Evolutionary conservation across 2,329 filamentous ascomycete genomes (phyloP).

Genomic region (Xylaria sp.): DNA sequence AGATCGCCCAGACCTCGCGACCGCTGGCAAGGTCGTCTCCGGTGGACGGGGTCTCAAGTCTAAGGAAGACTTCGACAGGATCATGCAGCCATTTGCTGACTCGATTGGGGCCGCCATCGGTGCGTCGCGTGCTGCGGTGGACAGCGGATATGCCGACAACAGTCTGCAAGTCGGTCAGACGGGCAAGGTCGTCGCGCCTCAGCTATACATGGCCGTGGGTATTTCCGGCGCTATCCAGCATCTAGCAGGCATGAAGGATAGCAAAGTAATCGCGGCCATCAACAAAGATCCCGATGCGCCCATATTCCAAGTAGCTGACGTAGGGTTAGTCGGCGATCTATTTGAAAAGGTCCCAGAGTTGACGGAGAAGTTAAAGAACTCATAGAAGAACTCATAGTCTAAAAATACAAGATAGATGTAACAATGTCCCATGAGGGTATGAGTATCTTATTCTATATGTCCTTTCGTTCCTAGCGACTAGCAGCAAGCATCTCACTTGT

Average conservation of each 20-base stretch:
- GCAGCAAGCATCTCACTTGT: conserved; percentile 68
- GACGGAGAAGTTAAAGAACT: conserved; percentile 88
- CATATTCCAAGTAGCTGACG: conserved; percentile 98
- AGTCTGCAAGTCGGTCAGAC: conserved; percentile 98
- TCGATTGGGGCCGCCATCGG: conserved; percentile 94
- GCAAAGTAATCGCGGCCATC: conserved; percentile 98
- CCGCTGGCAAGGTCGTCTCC: conserved; percentile 89
- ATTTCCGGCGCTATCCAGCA: conserved; percentile 99
- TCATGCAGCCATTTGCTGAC: conserved; percentile 94
- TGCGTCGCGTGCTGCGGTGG: conserved; percentile 92
- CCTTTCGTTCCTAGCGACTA: conserved; percentile 51
- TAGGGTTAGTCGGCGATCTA: conserved; percentile 92
- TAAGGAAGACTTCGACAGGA: conserved; percentile 93
- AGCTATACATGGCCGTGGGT: conserved; percentile 93
- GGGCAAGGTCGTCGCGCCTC: conserved; percentile 96
- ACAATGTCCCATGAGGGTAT: conserved; percentile 39
- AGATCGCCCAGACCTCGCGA: conserved; percentile 91
- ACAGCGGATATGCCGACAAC: conserved; percentile 98
- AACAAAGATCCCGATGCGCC: conserved; percentile 98
- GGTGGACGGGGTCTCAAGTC: conserved; percentile 96
- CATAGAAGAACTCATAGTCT: conserved; percentile 54
- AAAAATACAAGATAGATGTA: conserved; percentile 40
- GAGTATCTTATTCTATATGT: background rate
- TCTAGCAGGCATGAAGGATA: conserved; percentile 99
- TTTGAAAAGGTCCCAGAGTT: conserved; percentile 96